Conservation (phyloP, 2,329 filamentous ascomycete species). For the Colletotrichum sp. region DNA sequence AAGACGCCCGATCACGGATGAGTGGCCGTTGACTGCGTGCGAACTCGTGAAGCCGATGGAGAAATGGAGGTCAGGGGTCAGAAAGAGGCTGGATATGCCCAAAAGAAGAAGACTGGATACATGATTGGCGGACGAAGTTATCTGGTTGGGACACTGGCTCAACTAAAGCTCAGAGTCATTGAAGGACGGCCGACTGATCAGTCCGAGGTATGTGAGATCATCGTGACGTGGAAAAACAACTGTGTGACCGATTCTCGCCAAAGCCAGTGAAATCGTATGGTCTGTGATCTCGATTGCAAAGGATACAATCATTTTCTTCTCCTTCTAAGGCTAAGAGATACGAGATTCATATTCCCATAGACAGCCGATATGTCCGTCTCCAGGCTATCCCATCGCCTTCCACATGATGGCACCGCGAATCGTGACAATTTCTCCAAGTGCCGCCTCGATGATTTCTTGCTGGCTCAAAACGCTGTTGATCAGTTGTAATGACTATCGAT, state of each 20-base stretch:
- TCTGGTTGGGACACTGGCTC: not conserved
- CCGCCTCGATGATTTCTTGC: not conserved
- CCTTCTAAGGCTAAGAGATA: not conserved
- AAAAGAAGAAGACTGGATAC: not conserved
- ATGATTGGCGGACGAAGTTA: not conserved
- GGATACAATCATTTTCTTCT: fast-evolving
- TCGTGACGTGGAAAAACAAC: not conserved
- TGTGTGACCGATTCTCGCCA: not conserved
- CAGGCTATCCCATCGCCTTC: not conserved
- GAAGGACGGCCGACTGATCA: not conserved
- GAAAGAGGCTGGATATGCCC: not conserved
- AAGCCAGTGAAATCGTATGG: not conserved
- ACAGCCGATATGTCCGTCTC: not conserved
- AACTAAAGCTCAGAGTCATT: not conserved
- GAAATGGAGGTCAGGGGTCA: not conserved
- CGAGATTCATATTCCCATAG: not conserved
- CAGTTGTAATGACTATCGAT: not conserved
- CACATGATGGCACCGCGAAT: not conserved
- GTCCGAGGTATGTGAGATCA: not conserved
- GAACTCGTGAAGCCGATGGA: not conserved
- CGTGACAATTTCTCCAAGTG: not conserved
- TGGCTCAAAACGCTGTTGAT: not conserved
- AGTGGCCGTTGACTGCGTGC: not conserved
- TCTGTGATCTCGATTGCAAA: not conserved
- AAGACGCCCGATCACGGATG: not conserved